These are phyloP conservation scores for Marvania coccoides DNA, from an alignment of 139 green algal genomes.

Conservation along the genomic window DNA sequence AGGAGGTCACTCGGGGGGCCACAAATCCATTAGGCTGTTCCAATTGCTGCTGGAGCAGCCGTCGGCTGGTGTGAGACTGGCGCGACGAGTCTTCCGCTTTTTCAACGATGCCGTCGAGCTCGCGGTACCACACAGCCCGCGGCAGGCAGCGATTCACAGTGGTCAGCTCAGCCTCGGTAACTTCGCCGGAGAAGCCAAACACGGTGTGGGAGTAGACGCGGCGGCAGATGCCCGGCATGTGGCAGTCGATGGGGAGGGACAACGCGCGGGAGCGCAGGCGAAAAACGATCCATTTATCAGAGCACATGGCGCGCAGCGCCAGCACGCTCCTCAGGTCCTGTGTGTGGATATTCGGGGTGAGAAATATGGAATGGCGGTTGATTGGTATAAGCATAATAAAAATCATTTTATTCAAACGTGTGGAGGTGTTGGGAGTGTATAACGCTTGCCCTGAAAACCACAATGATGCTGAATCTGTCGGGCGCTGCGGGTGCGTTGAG, in stretches of 20 bases:
- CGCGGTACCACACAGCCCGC: constrained; percentile 19
- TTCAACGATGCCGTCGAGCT: constrained; percentile 17
- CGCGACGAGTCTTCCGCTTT: constrained; percentile 32
- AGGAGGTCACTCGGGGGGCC: neutral
- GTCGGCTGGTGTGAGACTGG: no score
- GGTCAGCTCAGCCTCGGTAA: constrained; percentile 5
- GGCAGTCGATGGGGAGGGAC: constrained; percentile 18
- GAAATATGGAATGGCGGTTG: neutral
- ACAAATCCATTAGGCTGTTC: no score
- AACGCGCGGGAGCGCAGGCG: neutral
- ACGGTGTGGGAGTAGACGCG: constrained; percentile 18
- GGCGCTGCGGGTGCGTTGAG: no score
- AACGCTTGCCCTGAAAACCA: no score
- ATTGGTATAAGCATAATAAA: no score
- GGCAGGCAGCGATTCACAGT: constrained; percentile 29
- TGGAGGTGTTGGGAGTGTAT: no score
- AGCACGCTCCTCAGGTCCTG: neutral
- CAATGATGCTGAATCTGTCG: no score
- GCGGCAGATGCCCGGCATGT: constrained; percentile 20
- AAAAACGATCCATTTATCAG: neutral
- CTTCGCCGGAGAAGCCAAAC: constrained; percentile 16
- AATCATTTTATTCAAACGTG: no score
- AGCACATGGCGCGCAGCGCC: constrained; percentile 16
- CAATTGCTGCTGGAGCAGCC: no score
- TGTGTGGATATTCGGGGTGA: neutral